Conservation (phyloP, 1,284 basidiomycete species). For the Pseudozyma sp. region DNA sequence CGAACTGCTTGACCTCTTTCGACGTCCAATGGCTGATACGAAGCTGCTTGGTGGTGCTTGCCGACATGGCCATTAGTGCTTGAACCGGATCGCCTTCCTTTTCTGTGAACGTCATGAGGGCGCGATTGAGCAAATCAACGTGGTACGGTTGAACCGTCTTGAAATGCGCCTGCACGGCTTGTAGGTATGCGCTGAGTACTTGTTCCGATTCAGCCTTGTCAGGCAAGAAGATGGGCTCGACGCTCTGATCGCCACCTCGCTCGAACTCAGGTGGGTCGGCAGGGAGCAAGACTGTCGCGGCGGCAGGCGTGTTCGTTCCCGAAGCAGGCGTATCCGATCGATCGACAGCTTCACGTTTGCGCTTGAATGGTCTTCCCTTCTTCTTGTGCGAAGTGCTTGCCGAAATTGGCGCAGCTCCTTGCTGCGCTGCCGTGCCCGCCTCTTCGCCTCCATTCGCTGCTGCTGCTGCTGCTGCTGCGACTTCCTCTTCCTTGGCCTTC, state of each 20-base stretch:
- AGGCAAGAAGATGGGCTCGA: conserved; percentile 74
- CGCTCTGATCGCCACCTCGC: conserved; percentile 79
- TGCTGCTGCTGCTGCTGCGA: conserved; percentile 13
- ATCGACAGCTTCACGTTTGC: conserved; percentile 39
- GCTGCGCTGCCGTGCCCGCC: no score
- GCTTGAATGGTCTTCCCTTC: conserved; percentile 37
- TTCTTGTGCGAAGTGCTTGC: conserved; percentile 31
- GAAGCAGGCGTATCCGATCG: conserved; percentile 46
- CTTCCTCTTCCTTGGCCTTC: conserved; percentile 42
- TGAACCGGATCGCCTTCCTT: conserved; percentile 79
- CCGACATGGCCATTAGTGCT: conserved; percentile 80
- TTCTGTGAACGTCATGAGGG: conserved; percentile 78
- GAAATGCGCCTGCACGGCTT: conserved; percentile 69
- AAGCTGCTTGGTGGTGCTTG: conserved; percentile 74
- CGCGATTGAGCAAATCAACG: conserved; percentile 85
- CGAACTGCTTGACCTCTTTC: conserved; percentile 80
- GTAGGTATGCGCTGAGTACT: conserved; percentile 79
- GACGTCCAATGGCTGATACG: conserved; percentile 73
- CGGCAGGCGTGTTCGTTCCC: conserved; percentile 29
- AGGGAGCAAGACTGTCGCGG: conserved; percentile 17
- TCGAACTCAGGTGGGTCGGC: conserved; percentile 71
- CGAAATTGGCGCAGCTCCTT: background rate
- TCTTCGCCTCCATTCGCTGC: background rate
- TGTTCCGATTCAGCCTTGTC: conserved; percentile 68
- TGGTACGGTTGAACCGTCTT: conserved; percentile 72